Percentiles rank a stretch among this genome's conserved stretches.
phyloP scores from a whole-genome alignment of 2,329 filamentous ascomycete species.

The Epicoccum sorghinum region DNA sequence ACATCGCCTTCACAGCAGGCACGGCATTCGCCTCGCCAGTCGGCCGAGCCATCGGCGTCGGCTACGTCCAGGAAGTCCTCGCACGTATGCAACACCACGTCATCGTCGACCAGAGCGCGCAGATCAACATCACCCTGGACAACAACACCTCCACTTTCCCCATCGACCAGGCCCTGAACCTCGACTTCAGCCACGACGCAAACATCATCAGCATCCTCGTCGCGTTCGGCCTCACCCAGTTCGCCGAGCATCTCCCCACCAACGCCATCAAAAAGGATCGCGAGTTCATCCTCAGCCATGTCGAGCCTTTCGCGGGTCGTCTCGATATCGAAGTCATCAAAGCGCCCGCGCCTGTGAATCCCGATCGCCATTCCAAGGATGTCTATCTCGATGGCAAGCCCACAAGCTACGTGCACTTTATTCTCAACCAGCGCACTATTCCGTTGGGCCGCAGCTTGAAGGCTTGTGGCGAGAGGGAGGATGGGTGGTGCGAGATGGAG shows the following conservation, averaged over 20 bases:
- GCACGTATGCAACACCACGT: slow-evolving; percentile 71
- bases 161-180: slow-evolving; percentile 73
- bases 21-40: slow-evolving; percentile 69
- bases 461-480: slow-evolving; percentile 68
- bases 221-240: slow-evolving; percentile 75
- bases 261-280: slow-evolving; percentile 61
- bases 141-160: slow-evolving; percentile 73
- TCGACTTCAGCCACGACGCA: slow-evolving; percentile 80
- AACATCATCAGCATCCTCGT: slow-evolving; percentile 73
- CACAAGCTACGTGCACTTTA: slow-evolving; percentile 75
- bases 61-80: slow-evolving; percentile 70
- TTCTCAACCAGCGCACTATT: slow-evolving; percentile 75
- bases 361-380: slow-evolving; percentile 26
- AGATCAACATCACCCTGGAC: slow-evolving; percentile 72
- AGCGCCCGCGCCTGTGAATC: slow-evolving; percentile 65
- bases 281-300: slow-evolving; percentile 68
- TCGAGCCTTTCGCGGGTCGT: slow-evolving; percentile 74
- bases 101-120: slow-evolving; percentile 50
- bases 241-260: slow-evolving; percentile 64
- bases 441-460: slow-evolving; percentile 70
- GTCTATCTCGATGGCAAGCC: slow-evolving; percentile 60
- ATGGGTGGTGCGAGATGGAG: slow-evolving; percentile 78
- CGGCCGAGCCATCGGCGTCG: slow-evolving; percentile 74
- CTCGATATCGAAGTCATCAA: slow-evolving; percentile 77
- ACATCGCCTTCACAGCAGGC: slow-evolving; percentile 68